Evolutionary conservation across 495 filamentous ascomycete species (phyloP).

Genomic region (Aspergillus sclerotiicarbonarius): DNA sequence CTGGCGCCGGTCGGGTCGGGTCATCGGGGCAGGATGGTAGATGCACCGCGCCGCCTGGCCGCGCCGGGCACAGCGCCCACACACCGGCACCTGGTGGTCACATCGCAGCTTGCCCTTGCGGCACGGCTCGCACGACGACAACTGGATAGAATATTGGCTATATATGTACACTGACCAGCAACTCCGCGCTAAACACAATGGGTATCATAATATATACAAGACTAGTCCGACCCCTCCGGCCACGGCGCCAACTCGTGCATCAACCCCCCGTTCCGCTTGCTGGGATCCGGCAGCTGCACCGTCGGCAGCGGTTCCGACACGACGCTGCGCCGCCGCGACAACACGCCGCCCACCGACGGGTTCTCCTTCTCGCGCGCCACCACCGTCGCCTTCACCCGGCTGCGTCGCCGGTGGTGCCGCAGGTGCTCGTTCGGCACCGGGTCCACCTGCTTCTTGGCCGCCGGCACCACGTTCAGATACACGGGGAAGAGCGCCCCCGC

Average conservation of each 20-base stretch:
- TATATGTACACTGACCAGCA: background rate
- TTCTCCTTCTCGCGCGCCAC: slow-evolving; percentile 37
- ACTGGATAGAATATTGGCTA: too few relatives aligned
- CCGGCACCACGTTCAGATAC: slow-evolving; percentile 55
- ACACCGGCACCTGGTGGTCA: slow-evolving; percentile 36
- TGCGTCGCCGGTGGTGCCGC: slow-evolving; percentile 33
- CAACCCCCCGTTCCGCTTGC: background rate
- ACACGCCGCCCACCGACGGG: slow-evolving; percentile 34
- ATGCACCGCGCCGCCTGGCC: slow-evolving; percentile 1
- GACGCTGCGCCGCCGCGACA: slow-evolving; percentile 40
- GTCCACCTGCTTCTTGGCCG: slow-evolving; percentile 62
- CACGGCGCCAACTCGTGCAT: slow-evolving; percentile 3
- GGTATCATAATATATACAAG: background rate
- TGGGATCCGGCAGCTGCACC: slow-evolving; percentile 18
- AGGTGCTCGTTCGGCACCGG: slow-evolving; percentile 49
- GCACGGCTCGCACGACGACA: slow-evolving; percentile 49
- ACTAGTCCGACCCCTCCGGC: background rate
- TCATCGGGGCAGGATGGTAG: slow-evolving; percentile 1
- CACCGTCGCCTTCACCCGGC: slow-evolving; percentile 15
- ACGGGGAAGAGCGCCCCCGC: slow-evolving; percentile 58
- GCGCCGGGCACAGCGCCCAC: slow-evolving; percentile 9
- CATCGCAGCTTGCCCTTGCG: slow-evolving; percentile 47
- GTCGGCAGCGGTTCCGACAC: slow-evolving; percentile 32
- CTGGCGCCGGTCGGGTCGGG: too few relatives aligned
- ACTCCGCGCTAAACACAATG: background rate